Percentiles rank a stretch among this genome's conserved stretches.
Evolutionary conservation across 495 filamentous ascomycete species (phyloP).

Genomic region (Sphaerosporella brunnea): DNA sequence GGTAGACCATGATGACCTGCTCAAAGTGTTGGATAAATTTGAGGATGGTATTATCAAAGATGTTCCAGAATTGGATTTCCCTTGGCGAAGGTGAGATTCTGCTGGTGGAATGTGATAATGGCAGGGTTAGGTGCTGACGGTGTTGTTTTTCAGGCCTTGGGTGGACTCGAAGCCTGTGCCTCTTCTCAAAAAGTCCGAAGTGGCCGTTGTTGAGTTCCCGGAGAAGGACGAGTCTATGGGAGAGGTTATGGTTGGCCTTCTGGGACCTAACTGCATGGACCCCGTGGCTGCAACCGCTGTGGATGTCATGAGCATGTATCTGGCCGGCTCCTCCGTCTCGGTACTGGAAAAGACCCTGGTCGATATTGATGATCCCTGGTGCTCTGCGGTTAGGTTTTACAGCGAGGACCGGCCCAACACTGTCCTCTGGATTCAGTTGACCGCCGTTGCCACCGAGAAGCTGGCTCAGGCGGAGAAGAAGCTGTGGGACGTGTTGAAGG

Average conservation of each 20-base stretch:
- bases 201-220: slow-evolving; percentile 74
- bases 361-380: slow-evolving; percentile 69
- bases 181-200: slow-evolving; percentile 44
- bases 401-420: slow-evolving; percentile 62
- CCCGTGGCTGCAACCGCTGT: slow-evolving; percentile 45
- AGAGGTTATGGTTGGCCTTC: slow-evolving; percentile 64
- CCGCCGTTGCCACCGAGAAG: slow-evolving; percentile 71
- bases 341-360: slow-evolving; percentile 82
- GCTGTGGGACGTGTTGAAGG: slow-evolving; percentile 65
- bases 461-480: slow-evolving; percentile 66
- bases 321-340: slow-evolving; percentile 82
- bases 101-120: neutral
- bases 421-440: slow-evolving; percentile 65
- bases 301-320: slow-evolving; percentile 59
- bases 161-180: slow-evolving; percentile 66
- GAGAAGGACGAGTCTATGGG: slow-evolving; percentile 91
- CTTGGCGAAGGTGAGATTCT: slow-evolving; percentile 46
- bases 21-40: slow-evolving; percentile 67
- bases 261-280: slow-evolving; percentile 66
- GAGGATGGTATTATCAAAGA: slow-evolving; percentile 70
- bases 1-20: slow-evolving; percentile 61
- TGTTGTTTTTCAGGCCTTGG: slow-evolving; percentile 46
- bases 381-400: slow-evolving; percentile 60
- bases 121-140: neutral
- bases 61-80: slow-evolving; percentile 51